These are phyloP conservation scores for Cucurbita ficifolia DNA, from an alignment of 306 rosid species.

Conservation along the genomic window DNA sequence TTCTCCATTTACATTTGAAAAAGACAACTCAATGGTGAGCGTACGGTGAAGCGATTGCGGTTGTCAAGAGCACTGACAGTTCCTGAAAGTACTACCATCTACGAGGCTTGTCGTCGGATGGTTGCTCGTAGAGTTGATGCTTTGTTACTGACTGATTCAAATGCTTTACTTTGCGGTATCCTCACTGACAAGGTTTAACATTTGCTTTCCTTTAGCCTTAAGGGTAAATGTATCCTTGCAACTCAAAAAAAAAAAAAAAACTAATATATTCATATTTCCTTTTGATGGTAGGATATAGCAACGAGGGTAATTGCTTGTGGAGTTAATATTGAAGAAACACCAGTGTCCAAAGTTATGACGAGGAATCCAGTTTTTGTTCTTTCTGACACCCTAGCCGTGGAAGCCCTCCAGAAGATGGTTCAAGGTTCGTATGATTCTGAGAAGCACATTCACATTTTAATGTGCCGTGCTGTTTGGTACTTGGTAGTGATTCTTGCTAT, in stretches of 20 bases:
- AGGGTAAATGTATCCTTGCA: neutral
- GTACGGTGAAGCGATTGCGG: slow-evolving; percentile 72
- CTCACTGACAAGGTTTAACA: slow-evolving; percentile 82
- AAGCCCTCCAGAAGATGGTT: slow-evolving; percentile 99
- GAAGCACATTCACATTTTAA: slow-evolving; percentile 8
- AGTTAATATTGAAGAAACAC: slow-evolving; percentile 62
- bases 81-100: slow-evolving; percentile 62
- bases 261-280: neutral
- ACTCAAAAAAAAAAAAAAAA: neutral
- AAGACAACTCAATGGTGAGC: slow-evolving; percentile 68
- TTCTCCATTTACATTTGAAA: slow-evolving; percentile 14
- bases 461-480: neutral
- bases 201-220: neutral
- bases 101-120: slow-evolving; percentile 85
- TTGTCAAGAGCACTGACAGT: slow-evolving; percentile 85
- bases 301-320: slow-evolving; percentile 75
- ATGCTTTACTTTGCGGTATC: slow-evolving; percentile 92
- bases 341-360: slow-evolving; percentile 87
- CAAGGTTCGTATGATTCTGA: slow-evolving; percentile 45
- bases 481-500: slow-evolving; percentile 5
- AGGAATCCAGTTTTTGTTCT: slow-evolving; percentile 85
- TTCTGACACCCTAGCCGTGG: slow-evolving; percentile 88
- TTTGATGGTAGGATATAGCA: slow-evolving; percentile 61
- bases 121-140: slow-evolving; percentile 89
- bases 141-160: slow-evolving; percentile 72